These are phyloP conservation scores for Umbellularia californica DNA, from an alignment of 164 flowering plant genomes.

Conservation along the genomic window DNA sequence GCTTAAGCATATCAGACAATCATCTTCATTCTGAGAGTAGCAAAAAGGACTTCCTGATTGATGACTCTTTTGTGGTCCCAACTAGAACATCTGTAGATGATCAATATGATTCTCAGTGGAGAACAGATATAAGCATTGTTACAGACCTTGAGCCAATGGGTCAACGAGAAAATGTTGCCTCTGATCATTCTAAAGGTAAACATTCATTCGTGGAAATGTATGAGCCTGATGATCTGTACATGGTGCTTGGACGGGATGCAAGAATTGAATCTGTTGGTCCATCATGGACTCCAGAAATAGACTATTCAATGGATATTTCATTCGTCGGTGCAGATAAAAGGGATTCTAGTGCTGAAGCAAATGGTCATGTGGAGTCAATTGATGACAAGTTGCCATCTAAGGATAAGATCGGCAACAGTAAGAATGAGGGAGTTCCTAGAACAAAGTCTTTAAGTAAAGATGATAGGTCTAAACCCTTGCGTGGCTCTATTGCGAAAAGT, in stretches of 20 bases:
- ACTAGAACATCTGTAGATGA: conserved; percentile 26
- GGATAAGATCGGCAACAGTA: conserved; percentile 15
- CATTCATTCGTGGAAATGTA: conserved; percentile 16
- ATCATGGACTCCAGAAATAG: conserved; percentile 75
- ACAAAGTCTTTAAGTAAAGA: conserved; percentile 38
- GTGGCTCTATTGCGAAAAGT: conserved; percentile 40
- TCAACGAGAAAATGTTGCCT: conserved; percentile 23
- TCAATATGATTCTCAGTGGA: conserved; percentile 32
- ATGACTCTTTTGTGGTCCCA: conserved; percentile 80
- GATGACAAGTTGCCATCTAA: conserved; percentile 25
- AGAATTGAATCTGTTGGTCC: conserved; percentile 29
- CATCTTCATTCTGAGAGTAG: conserved; percentile 14
- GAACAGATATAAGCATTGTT: conserved; percentile 49
- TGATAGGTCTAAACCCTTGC: conserved; percentile 34
- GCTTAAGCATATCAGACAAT: conserved; percentile 13
- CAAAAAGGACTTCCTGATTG: conserved; percentile 37
- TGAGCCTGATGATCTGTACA: conserved; percentile 84
- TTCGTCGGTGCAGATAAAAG: conserved; percentile 26
- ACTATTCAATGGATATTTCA: conserved; percentile 35
- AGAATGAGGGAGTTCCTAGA: conserved; percentile 22
- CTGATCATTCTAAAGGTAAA: conserved; percentile 28
- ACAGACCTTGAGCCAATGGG: conserved; percentile 37
- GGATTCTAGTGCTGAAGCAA: conserved; percentile 26
- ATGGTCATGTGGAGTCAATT: conserved; percentile 12
- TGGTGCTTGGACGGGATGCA: conserved; percentile 64